Evolutionary conservation across 2,329 filamentous ascomycete genomes (phyloP).

Genomic region (Phaeophleospora eucalypticola): DNA sequence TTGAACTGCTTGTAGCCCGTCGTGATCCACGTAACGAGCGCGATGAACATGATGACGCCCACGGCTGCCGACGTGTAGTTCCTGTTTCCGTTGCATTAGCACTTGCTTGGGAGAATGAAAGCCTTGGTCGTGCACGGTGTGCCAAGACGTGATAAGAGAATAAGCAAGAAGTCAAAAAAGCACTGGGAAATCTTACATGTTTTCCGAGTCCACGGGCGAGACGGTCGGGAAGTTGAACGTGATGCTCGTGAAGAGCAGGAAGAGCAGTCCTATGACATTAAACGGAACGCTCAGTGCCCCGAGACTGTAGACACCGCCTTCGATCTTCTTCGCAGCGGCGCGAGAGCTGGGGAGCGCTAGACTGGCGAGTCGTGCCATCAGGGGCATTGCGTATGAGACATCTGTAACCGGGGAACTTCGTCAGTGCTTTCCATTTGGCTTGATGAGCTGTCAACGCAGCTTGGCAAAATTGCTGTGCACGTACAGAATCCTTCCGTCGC

Average conservation of each 20-base stretch:
- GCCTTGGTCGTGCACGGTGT: conserved; percentile 1
- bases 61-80: conserved; percentile 57
- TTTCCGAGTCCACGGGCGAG: conserved; percentile 49
- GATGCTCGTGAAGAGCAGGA: conserved; percentile 52
- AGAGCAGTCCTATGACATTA: conserved; percentile 50
- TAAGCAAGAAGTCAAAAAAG: too few relatives aligned
- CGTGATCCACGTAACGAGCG: conserved; percentile 49
- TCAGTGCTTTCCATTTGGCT: conserved; percentile 1
- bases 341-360: conserved; percentile 31
- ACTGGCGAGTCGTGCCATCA: conserved; percentile 47
- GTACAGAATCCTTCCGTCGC: conserved; percentile 53
- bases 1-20: conserved; percentile 50
- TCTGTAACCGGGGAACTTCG: conserved; percentile 23
- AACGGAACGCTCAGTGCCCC: conserved; percentile 42
- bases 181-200: conserved; percentile 40
- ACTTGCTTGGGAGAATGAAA: background rate
- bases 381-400: conserved; percentile 55
- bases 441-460: background rate
- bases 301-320: conserved; percentile 43
- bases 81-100: conserved; percentile 1
- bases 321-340: conserved; percentile 43
- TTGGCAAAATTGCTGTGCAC: conserved; percentile 1
- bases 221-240: conserved; percentile 55
- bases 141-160: too few relatives aligned
- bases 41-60: conserved; percentile 51